Evolutionary conservation across 495 filamentous ascomycete genomes (phyloP).

Genomic region (Podospora pseudopauciseta): DNA sequence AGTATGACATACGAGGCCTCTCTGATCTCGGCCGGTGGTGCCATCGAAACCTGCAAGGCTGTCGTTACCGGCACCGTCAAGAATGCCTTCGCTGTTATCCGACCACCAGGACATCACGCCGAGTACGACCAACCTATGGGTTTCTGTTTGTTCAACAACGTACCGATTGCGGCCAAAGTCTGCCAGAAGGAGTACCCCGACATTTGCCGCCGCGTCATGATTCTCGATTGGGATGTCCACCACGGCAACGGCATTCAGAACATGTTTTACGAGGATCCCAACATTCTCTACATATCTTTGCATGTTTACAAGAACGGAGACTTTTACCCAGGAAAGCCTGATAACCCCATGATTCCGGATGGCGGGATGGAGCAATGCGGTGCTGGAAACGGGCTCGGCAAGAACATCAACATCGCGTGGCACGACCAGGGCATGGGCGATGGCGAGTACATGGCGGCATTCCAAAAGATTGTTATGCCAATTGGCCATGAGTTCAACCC

Average conservation of each 20-base stretch:
- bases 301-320: constrained; percentile 77
- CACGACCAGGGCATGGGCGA: constrained; percentile 89
- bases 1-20: constrained; percentile 75
- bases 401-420: constrained; percentile 97
- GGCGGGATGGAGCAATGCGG: constrained; percentile 78
- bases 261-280: constrained; percentile 90
- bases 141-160: constrained; percentile 97
- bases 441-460: constrained; percentile 93
- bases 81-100: constrained; percentile 91
- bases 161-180: constrained; percentile 79
- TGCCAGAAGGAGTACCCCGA: constrained; percentile 75
- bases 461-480: constrained; percentile 96
- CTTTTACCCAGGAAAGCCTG: constrained; percentile 80
- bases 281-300: constrained; percentile 93
- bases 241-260: constrained; percentile 96
- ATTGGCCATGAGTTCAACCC: constrained; percentile 90
- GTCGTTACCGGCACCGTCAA: constrained; percentile 77
- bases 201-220: constrained; percentile 77
- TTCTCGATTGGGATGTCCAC: constrained; percentile 90
- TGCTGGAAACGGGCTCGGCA: constrained; percentile 67
- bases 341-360: constrained; percentile 52
- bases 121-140: constrained; percentile 81
- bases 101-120: constrained; percentile 93
- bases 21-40: constrained; percentile 82
- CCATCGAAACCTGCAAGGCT: constrained; percentile 87